Conservation (phyloP, 371 early-diverging fungal species). For the Circinella minor region DNA sequence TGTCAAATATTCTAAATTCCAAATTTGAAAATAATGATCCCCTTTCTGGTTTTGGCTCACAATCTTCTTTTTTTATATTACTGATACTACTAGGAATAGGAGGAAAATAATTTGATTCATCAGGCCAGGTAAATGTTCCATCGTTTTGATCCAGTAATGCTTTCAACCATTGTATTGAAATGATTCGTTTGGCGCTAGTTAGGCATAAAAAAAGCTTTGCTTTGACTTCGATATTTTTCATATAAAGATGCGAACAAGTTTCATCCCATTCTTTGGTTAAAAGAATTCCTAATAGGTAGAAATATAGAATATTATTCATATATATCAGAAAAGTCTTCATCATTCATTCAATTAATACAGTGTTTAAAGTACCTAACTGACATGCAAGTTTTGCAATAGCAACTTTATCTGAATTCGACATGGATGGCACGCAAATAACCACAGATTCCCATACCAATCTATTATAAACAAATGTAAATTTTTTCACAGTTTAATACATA, state of each 20-base stretch:
- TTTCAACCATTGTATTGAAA: slow-evolving; percentile 4
- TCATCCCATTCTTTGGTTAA: slow-evolving; percentile 13
- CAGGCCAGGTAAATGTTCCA: background rate
- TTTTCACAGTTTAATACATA: background rate
- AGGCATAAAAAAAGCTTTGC: slow-evolving; percentile 3
- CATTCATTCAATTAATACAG: background rate
- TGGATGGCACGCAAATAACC: slow-evolving; percentile 9
- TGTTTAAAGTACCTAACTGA: background rate
- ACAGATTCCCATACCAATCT: slow-evolving; percentile 10
- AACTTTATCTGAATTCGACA: background rate
- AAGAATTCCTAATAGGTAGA: background rate
- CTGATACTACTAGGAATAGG: background rate
- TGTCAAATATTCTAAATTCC: slow-evolving; percentile 12
- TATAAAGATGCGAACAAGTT: slow-evolving; percentile 7
- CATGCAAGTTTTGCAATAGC: background rate
- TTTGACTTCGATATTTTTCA: slow-evolving; percentile 10
- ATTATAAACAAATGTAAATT: background rate
- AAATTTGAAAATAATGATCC: slow-evolving; percentile 3
- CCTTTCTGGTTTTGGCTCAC: background rate
- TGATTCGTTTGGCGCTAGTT: background rate
- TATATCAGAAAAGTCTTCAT: background rate
- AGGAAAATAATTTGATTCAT: slow-evolving; percentile 1
- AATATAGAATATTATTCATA: background rate
- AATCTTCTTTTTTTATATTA: background rate
- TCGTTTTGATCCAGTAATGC: background rate